Evolutionary conservation across 2,329 filamentous ascomycete species (phyloP).

Genomic region (Fusarium odoratissimum): DNA sequence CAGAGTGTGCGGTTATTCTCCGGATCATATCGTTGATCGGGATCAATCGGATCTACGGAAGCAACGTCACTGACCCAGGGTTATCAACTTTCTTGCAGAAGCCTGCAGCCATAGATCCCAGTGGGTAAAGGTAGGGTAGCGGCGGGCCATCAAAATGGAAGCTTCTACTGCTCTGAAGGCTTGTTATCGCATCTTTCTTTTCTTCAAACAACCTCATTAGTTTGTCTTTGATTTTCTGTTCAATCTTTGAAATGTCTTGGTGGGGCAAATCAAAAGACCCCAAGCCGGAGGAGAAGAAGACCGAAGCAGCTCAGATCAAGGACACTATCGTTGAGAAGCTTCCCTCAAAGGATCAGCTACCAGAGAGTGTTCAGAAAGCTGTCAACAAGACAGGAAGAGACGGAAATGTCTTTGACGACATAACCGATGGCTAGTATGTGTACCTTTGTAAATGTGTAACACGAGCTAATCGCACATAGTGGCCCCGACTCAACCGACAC

Average conservation of each 20-base stretch:
- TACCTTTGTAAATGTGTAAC: constrained; percentile 8
- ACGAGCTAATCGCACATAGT: constrained; percentile 42
- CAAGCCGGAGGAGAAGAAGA: constrained; percentile 47
- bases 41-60: constrained; percentile 40
- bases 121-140: constrained; percentile 23
- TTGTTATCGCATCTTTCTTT: neutral
- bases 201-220: constrained; percentile 4
- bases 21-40: constrained; percentile 40
- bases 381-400: constrained; percentile 70
- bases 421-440: constrained; percentile 83
- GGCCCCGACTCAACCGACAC: constrained; percentile 82
- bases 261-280: constrained; percentile 55
- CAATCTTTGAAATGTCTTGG: constrained; percentile 52
- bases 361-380: constrained; percentile 66
- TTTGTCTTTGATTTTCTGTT: neutral
- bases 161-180: constrained; percentile 16
- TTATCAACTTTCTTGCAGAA: constrained; percentile 5
- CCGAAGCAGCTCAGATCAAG: constrained; percentile 37
- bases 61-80: constrained; percentile 37
- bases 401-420: constrained; percentile 79
- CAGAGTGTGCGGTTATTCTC: constrained; percentile 45
- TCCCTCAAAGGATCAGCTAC: constrained; percentile 63
- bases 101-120: neutral
- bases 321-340: constrained; percentile 60
- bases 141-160: constrained; percentile 35